Evolutionary conservation across 75 land plant genomes (phyloP).

Genomic region (Cupressus sempervirens): DNA sequence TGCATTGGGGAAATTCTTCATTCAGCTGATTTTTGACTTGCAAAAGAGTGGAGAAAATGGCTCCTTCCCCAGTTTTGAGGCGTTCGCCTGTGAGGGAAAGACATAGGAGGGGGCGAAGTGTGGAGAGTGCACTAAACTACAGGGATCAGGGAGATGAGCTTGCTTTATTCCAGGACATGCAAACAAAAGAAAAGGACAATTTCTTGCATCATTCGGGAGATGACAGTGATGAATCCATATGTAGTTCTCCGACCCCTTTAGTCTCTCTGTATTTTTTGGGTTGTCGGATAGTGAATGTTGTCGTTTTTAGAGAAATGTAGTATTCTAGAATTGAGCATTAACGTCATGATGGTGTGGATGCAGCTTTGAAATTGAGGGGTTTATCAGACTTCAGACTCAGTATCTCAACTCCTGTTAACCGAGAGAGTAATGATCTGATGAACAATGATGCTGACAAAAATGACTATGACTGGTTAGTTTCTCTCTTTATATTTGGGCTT

Average conservation of each 20-base stretch:
- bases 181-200: constrained; percentile 42
- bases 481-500: background rate
- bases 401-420: constrained; percentile 40
- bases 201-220: constrained; percentile 23
- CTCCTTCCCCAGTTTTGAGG: constrained; percentile 49
- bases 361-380: constrained; percentile 45
- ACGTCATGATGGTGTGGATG: constrained; percentile 6
- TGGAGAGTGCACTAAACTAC: constrained; percentile 33
- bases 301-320: background rate
- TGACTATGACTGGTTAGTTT: constrained; percentile 84
- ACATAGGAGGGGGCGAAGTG: constrained; percentile 68
- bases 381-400: constrained; percentile 52
- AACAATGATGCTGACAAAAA: constrained; percentile 65
- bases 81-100: constrained; percentile 38
- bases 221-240: constrained; percentile 55
- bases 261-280: background rate
- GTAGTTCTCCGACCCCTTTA: constrained; percentile 29
- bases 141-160: constrained; percentile 70
- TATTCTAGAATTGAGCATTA: constrained; percentile 5
- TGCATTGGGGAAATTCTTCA: background rate
- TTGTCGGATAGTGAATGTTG: background rate
- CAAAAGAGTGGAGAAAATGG: constrained; percentile 22
- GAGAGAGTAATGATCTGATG: constrained; percentile 60
- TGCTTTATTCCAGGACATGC: constrained; percentile 72
- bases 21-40: background rate